Conservation (phyloP, 2,329 filamentous ascomycete species). For the Magnaporthiopsis rhizophila region DNA sequence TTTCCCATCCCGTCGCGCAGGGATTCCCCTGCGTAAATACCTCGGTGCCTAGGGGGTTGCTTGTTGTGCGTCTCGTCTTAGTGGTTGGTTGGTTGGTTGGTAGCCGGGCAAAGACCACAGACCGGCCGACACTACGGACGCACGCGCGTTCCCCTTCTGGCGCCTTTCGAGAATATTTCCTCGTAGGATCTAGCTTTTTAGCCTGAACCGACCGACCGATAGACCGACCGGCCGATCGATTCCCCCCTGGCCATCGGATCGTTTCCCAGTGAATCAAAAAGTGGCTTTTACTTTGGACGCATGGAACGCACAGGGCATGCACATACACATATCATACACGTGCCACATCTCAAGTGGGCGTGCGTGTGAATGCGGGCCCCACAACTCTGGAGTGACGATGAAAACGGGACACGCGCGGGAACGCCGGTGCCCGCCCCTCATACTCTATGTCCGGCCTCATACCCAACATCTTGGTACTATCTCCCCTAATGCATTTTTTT, state of each 20-base stretch:
- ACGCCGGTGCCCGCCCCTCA: neutral
- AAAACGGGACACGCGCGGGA: neutral
- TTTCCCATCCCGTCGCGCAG: too few relatives aligned
- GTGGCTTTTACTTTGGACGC: too few relatives aligned
- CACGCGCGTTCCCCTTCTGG: neutral
- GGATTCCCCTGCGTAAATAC: too few relatives aligned
- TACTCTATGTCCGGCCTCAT: neutral
- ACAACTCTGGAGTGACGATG: neutral
- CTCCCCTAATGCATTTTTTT: neutral
- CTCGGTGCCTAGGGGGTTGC: too few relatives aligned
- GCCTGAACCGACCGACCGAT: too few relatives aligned
- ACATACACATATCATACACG: neutral
- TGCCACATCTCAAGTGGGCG: neutral
- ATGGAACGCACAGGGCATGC: neutral
- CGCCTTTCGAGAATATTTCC: neutral
- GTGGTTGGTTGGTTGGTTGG: too few relatives aligned
- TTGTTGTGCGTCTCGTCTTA: too few relatives aligned
- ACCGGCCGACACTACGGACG: too few relatives aligned
- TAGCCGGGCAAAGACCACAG: too few relatives aligned
- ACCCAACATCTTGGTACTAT: neutral
- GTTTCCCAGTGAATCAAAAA: too few relatives aligned
- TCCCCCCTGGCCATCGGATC: neutral
- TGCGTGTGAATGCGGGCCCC: neutral
- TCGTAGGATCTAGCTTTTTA: neutral
- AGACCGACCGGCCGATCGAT: too few relatives aligned